Evolutionary conservation across 1,284 basidiomycete genomes (phyloP), one percentile per base, ranked within the genome.

Genomic region (Peniophora sp.): DNA sequence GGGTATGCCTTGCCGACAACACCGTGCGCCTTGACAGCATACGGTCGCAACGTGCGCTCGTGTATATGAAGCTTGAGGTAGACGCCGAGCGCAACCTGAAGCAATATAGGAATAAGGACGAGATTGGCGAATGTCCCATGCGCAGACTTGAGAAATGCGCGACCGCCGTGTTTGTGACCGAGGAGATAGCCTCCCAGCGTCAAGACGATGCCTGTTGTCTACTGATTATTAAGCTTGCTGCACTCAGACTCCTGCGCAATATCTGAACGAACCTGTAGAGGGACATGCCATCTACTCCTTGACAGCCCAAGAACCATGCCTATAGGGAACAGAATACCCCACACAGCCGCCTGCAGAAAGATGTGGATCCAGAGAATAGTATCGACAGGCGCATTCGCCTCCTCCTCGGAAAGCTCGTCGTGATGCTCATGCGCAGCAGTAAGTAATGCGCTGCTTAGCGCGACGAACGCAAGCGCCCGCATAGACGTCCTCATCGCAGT

Each of bases 1-100:
- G 93, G 93, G 66, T 92, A 98, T 17, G 72, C 59, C 63, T 90
- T 94, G 17, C 96, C 96, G 2, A 97, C 67, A 16, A 92, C 59
- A 1, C 92, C 87, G 61, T 98, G 96, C 1, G 75, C 65, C 10
- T 73, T 68, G 12, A 93, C 87, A 6, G 86, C 79, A 59, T 78
- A 87, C 0, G 89, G 88, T 22, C 94, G 77, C 10, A 94, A 61
- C 1, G 78, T 78, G 55, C 75, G 73, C 67, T 97, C 91, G 55
- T 94, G 78, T 19, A 97, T 83, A 66, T 98, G 96, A 3, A 96
- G 71, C 68, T 96, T 97, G 56, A 98, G 83, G 67, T 97, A 98
- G 53, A 94, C 76, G 5, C 95, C 95, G 48, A 92, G 72, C 16
- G 64, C 62, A 8, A 88, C 73, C 68, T 97, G 95, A 1, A 73